A percentile compares a stretch with the other conserved stretches of the same genome.
These are phyloP conservation scores for Ophiosphaerella narmari DNA, from an alignment of 2,329 filamentous ascomycete species.

Conservation along the genomic window DNA sequence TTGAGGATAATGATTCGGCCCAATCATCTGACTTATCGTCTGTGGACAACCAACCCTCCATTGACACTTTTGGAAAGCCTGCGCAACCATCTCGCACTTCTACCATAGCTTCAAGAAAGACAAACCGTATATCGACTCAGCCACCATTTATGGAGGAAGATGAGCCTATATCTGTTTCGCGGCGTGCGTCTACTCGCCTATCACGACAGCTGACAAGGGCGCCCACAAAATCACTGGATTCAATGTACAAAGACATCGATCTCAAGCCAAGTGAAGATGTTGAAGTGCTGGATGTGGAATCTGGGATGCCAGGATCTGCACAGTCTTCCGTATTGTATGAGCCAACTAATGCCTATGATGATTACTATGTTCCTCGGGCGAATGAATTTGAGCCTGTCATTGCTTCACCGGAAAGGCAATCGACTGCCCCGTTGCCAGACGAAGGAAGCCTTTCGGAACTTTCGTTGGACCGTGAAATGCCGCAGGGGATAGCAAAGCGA, in stretches of 20 bases:
- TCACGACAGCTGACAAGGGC: too few species aligned
- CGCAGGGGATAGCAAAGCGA: conserved; percentile 3
- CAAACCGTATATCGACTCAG: too few species aligned
- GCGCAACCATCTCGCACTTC: too few species aligned
- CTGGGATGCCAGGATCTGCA: background rate
- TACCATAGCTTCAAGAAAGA: too few species aligned
- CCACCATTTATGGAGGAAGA: too few species aligned
- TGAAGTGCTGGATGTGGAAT: background rate
- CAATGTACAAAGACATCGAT: background rate
- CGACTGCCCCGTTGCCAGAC: background rate
- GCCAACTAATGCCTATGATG: conserved; percentile 11
- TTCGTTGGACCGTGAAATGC: background rate
- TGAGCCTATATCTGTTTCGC: too few species aligned
- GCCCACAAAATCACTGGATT: too few species aligned
- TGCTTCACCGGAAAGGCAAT: background rate
- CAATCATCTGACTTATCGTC: background rate
- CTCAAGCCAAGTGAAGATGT: background rate
- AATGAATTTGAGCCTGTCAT: background rate
- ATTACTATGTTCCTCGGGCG: conserved; percentile 8
- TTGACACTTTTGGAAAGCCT: background rate
- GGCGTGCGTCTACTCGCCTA: too few species aligned
- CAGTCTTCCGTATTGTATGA: conserved; percentile 11
- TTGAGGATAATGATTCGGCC: background rate
- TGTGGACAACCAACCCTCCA: background rate
- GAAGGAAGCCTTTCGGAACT: background rate